Evolutionary conservation across 2,329 filamentous ascomycete species (phyloP).

Genomic region (Fusarium scirpi): DNA sequence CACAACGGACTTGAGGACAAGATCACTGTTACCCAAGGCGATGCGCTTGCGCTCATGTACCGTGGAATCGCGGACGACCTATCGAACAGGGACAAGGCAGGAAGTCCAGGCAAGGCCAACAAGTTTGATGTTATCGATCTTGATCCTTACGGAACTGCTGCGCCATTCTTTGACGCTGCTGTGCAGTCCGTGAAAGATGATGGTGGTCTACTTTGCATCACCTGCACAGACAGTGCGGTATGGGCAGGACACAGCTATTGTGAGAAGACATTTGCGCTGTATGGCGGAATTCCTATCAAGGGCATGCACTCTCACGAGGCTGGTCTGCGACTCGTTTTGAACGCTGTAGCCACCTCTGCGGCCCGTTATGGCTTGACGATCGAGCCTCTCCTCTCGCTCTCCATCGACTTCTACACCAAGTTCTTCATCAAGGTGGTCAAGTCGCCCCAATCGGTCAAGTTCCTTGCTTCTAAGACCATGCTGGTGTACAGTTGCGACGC

Average conservation of each 20-base stretch:
- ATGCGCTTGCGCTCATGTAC: conserved; percentile 95
- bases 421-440: conserved; percentile 86
- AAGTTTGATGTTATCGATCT: conserved; percentile 95
- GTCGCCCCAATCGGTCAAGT: conserved; percentile 88
- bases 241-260: conserved; percentile 95
- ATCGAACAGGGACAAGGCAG: conserved; percentile 55
- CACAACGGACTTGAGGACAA: conserved; percentile 82
- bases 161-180: conserved; percentile 90
- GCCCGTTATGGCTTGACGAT: conserved; percentile 88
- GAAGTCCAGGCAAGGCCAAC: conserved; percentile 56
- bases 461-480: conserved; percentile 92
- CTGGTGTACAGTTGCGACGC: conserved; percentile 89
- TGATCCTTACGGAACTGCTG: conserved; percentile 94
- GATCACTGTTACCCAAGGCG: conserved; percentile 79
- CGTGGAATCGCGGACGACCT: conserved; percentile 68
- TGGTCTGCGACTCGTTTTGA: conserved; percentile 85
- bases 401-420: conserved; percentile 94
- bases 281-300: conserved; percentile 89
- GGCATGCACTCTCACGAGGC: conserved; percentile 89
- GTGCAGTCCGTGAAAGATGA: conserved; percentile 86
- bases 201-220: conserved; percentile 92
- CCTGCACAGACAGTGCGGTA: conserved; percentile 94
- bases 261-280: conserved; percentile 94
- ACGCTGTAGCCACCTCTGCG: conserved; percentile 83
- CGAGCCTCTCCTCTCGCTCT: conserved; percentile 90